These are phyloP conservation scores for Tetrapisispora iriomotensis DNA, from an alignment of 805 yeast genomes.

Conservation along the genomic window DNA sequence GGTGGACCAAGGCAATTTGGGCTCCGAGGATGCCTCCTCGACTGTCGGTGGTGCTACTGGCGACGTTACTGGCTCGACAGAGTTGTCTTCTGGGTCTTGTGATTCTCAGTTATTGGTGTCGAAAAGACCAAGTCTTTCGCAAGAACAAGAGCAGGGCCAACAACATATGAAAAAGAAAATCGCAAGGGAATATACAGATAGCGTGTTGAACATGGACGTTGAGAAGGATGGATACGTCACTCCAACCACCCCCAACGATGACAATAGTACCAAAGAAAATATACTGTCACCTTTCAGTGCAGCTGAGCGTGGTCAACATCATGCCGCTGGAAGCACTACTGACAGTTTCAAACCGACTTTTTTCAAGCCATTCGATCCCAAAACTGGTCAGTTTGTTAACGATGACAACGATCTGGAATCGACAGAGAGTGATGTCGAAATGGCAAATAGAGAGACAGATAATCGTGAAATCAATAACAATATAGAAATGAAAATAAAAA, in stretches of 20 bases:
- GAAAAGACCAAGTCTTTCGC: no score
- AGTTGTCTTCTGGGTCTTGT: no score
- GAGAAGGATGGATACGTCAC: slow-evolving; percentile 5
- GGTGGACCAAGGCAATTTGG: no score
- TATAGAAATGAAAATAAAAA: background rate
- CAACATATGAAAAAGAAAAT: background rate
- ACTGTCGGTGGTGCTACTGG: no score
- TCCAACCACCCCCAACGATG: slow-evolving; percentile 4
- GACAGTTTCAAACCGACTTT: slow-evolving; percentile 4
- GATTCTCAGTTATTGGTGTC: no score
- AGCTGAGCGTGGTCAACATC: background rate
- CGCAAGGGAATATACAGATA: slow-evolving; percentile 9
- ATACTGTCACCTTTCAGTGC: background rate
- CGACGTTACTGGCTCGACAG: no score
- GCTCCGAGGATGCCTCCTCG: no score
- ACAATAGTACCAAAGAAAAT: background rate
- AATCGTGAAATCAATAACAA: background rate
- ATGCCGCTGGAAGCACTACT: background rate
- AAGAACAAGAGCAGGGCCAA: background rate
- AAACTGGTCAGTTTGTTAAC: slow-evolving; percentile 25
- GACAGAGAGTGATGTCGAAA: background rate
- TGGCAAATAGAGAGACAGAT: background rate
- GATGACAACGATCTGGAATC: background rate
- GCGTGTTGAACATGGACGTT: background rate
- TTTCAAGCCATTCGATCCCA: slow-evolving; percentile 26